Base-by-base conservation (phyloP, 495 filamentous ascomycete species). In the Friedmanniomyces simplex region DNA sequence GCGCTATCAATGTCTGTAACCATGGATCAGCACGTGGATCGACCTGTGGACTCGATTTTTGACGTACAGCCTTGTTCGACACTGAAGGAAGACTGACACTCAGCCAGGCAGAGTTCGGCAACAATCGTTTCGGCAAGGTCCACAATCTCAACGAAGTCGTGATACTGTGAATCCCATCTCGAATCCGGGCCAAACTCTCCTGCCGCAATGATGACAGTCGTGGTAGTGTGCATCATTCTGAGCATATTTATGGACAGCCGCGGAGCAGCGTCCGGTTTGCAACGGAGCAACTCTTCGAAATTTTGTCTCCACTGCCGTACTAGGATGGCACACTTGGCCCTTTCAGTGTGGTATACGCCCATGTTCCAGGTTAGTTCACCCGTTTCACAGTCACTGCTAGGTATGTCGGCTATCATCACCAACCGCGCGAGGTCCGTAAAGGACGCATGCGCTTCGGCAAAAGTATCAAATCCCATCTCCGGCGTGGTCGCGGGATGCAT, bases 1-100 rank as follows among this genome's bases (percentile, higher is more conserved):
- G 84, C 70, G 0, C 78, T 73, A 16, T 70, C 71, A 8, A 83
- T 75, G 28, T 83, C 34, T 37, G 34, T 16, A 37, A 76, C 22
- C 76, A 47, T 21, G 6, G 43, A n/a, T n/a, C n/a, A n/a, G n/a
- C n/a, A n/a, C n/a, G n/a, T n/a, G n/a, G n/a, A n/a, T n/a, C n/a
- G n/a, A n/a, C n/a, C n/a, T n/a, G n/a, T n/a, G n/a, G n/a, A n/a
- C n/a, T n/a, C n/a, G n/a, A n/a, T n/a, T n/a, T n/a, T n/a, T 34
- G 54, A 16, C 12, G 12, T 37, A 24, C 34, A 30, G 16, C 34
- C 34, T 37, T 37, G 34, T 16, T 37, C 34, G 16, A 16, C 16
- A 16, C 34, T 37, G 34, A 37, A 37, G 16, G 8, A 8, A 8
- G 34, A 37, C 8, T 16, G 16, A 8, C 34, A 16, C 16, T 16